Evolutionary conservation across 805 yeast genomes (phyloP), one percentile per base, ranked within the genome.

Genomic region (Wickerhamiella alocasiicola): DNA sequence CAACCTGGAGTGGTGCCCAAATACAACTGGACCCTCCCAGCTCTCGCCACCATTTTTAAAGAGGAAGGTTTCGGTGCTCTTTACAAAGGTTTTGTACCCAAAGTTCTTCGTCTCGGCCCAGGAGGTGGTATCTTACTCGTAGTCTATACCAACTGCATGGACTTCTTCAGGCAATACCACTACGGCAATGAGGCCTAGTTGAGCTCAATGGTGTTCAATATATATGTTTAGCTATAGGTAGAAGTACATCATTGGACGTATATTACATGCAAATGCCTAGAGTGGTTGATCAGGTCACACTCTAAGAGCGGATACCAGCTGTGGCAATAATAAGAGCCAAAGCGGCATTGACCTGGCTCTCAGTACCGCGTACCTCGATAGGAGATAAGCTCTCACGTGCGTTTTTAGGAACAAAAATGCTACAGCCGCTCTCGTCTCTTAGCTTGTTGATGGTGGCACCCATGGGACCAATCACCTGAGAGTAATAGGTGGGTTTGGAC

Each of bases 51-150:
- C 15, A 82, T 91, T 18, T 75, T 76, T 54, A 74, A 68, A 59
- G 97, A 88, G 64, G 99, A 91, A 70, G 98, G 99, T 23, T 73
- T 84, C 53, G 67, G 65, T 36, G 95, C 97, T 6, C 71, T 91
- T 44, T 88, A 87, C 65, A 88, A 87, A 67, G 98, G 98, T 30
- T 88, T 91, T 73, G 59, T 87, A 49, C 99, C 99, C 51, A 91
- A 91, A 70, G 96, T 91, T 9, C 70, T 91, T 57, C 78, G 99
- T 72, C 71, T 91, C 51, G 98, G 97, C 36, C 98, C 99, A 46
- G 99, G 99, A 57, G 99, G 99, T 61, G 99, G 99, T 68, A 85
- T 91, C 51, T 67, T 91, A 56, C 71, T 91, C 60, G 97, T 91
- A 36, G 98, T 91, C n/a, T 91, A 85, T 71, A 84, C 95, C 32